A percentile compares a stretch with the other conserved stretches of the same genome.
Evolutionary conservation across 2,329 filamentous ascomycete species (phyloP).

Genomic region (Amauroascus verrucosus): DNA sequence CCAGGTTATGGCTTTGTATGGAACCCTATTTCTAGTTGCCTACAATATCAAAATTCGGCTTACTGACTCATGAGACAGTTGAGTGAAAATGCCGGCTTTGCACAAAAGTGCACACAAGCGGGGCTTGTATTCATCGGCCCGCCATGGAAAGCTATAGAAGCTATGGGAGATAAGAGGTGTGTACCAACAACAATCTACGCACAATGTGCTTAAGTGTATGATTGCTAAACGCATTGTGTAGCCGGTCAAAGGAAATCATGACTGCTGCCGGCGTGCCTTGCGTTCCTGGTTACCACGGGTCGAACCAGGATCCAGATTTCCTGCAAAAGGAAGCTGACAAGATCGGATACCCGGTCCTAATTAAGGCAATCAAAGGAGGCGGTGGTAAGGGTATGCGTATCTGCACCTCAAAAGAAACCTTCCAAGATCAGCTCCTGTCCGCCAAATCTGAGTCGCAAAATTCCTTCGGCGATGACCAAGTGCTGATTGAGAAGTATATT

Average conservation of each 20-base stretch:
- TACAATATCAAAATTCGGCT: not conserved
- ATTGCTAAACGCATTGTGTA: constrained; percentile 19
- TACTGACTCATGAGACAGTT: constrained; percentile 35
- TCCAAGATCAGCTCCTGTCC: constrained; percentile 50
- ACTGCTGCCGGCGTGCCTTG: constrained; percentile 86
- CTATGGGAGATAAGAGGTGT: constrained; percentile 86
- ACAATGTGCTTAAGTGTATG: not conserved
- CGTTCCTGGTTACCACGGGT: constrained; percentile 88
- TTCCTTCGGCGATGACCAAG: constrained; percentile 56
- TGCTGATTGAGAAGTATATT: constrained; percentile 59
- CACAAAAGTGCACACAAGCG: constrained; percentile 74
- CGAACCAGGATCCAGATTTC: constrained; percentile 59
- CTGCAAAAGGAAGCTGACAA: constrained; percentile 62
- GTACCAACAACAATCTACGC: not conserved
- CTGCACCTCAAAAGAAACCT: constrained; percentile 47
- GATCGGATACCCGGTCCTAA: constrained; percentile 54
- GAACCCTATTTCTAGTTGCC: constrained; percentile 6
- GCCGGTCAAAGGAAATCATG: constrained; percentile 92
- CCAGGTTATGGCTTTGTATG: constrained; percentile 80
- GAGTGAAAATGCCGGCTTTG: constrained; percentile 87
- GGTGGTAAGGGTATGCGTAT: constrained; percentile 62
- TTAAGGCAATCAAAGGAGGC: constrained; percentile 56
- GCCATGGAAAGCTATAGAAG: constrained; percentile 61
- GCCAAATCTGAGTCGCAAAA: constrained; percentile 55
- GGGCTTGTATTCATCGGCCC: constrained; percentile 93